A percentile compares a stretch with the other conserved stretches of the same genome.
Conservation (phyloP, 148 eudicot species). For the Vaccinium macrocarpon region DNA sequence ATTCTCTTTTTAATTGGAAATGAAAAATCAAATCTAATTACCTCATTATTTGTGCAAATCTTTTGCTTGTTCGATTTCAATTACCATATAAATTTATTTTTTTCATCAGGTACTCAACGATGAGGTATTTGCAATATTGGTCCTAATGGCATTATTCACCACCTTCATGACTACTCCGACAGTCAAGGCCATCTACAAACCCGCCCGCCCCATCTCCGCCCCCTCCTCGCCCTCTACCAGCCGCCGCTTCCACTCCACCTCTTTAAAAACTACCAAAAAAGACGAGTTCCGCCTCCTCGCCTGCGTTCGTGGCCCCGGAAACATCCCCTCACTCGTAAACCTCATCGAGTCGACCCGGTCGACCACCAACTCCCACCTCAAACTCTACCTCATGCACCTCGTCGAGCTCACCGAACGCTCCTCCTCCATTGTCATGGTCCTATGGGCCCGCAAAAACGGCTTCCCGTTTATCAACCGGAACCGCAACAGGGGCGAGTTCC, state of each 20-base stretch:
- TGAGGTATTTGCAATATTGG: constrained; percentile 55
- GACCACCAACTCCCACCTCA: constrained; percentile 29
- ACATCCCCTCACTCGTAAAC: constrained; percentile 45
- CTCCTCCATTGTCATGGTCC: constrained; percentile 65
- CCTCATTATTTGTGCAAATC: not conserved
- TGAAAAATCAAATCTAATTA: not conserved
- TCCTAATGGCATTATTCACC: constrained; percentile 60
- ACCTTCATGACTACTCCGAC: constrained; percentile 66
- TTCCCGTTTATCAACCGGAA: constrained; percentile 38
- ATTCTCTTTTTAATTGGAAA: too few species aligned
- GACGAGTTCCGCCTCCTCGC: constrained; percentile 43
- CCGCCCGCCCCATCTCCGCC: constrained; percentile 20
- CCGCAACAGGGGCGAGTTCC: constrained; percentile 12
- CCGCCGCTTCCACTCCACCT: constrained; percentile 2
- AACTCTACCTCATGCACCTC: constrained; percentile 57
- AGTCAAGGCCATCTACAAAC: constrained; percentile 46
- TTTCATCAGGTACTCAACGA: constrained; percentile 46
- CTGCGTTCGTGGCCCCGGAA: constrained; percentile 49
- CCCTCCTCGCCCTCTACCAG: not conserved
- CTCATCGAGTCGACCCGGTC: constrained; percentile 43
- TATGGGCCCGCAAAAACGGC: constrained; percentile 46
- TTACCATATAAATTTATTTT: not conserved
- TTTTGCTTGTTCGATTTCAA: not conserved
- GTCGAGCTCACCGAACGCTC: constrained; percentile 63
- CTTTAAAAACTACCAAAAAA: not conserved